Percentiles rank a stretch among this genome's conserved stretches.
Evolutionary conservation across 495 filamentous ascomycete genomes (phyloP).

Genomic region (Podospora didyma): DNA sequence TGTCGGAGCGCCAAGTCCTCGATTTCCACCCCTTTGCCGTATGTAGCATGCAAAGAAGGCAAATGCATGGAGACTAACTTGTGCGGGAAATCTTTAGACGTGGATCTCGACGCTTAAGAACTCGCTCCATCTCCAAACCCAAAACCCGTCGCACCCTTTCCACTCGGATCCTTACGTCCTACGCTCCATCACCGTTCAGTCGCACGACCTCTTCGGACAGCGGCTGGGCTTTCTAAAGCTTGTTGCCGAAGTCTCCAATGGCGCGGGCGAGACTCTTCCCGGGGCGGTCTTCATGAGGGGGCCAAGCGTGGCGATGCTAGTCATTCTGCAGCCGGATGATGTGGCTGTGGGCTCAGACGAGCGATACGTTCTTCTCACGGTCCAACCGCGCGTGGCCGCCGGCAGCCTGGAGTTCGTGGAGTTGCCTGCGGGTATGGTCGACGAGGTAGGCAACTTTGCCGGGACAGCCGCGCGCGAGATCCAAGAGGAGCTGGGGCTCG

Average conservation of each 20-base stretch:
- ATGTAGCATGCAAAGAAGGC: slow-evolving; percentile 28
- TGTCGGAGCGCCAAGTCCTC: slow-evolving; percentile 61
- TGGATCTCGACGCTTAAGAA: slow-evolving; percentile 68
- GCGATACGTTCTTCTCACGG: slow-evolving; percentile 68
- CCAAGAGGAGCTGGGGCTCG: slow-evolving; percentile 70
- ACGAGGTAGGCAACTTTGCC: slow-evolving; percentile 68
- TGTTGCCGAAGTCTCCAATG: slow-evolving; percentile 60
- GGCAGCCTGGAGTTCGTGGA: slow-evolving; percentile 73
- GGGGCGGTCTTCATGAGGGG: slow-evolving; percentile 78
- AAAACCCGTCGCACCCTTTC: slow-evolving; percentile 61
- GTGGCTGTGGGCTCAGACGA: slow-evolving; percentile 34
- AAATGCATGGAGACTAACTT: not conserved
- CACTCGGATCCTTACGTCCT: slow-evolving; percentile 66
- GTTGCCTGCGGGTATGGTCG: slow-evolving; percentile 87
- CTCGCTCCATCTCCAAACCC: slow-evolving; percentile 59
- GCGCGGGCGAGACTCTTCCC: slow-evolving; percentile 60
- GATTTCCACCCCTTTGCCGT: slow-evolving; percentile 66
- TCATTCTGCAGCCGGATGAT: slow-evolving; percentile 73
- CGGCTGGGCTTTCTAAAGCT: slow-evolving; percentile 79
- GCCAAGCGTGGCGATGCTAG: slow-evolving; percentile 77
- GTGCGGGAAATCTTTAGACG: slow-evolving; percentile 24
- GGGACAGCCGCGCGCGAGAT: slow-evolving; percentile 82
- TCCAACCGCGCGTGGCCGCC: slow-evolving; percentile 79
- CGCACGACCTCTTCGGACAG: slow-evolving; percentile 66
- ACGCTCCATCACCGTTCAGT: slow-evolving; percentile 65